Base-by-base conservation (phyloP, 2,329 filamentous ascomycete species). In the Cytospora piceae region DNA sequence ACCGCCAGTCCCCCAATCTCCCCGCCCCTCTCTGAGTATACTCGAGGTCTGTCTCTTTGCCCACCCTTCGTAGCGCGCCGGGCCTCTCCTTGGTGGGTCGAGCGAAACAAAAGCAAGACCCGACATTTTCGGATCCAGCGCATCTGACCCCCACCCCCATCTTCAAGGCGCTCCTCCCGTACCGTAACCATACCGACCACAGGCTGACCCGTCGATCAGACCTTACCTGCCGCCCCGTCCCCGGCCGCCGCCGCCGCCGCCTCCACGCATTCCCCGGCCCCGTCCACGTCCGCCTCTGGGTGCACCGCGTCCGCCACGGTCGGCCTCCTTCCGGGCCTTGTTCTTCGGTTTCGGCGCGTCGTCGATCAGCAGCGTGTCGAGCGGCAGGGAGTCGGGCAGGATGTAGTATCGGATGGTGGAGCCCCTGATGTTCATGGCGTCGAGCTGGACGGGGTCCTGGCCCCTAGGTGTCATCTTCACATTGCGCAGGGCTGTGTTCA, bases 321-420 rank as follows among this genome's bases (percentile, higher is more conserved):
- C 86, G 37, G 84, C 85, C 81, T 98, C 95, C 85, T 99, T 99
- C 76, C 94, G 88, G 31, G 95, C 94, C 88, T 99, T 99, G 83
- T 99, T 99, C 90, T 98, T 98, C 68, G 95, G 94, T 84, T 99
- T 99, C 60, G 94, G 93, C 74, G 93, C 89, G 80, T 99, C 95
- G 77, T 99, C 95, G 72, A 99, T 93, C 69, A 99, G 86, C 61
- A 99, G 86, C 51, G 94, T 97, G 79, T 99, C 95, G 70, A 99
- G 86, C 49, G 94, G 94, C 74, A 99, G 85, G 69, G 92, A 95
- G 81, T 99, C 95, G 64, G 95, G 95, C 14, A 99, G 90, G 77
- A 99, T 97, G 77, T 91, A 94, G 81, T 97, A 97, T 79, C 95
- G 89, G 77, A 99, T 96, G 24, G 94, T 97, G 68, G 92, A 96